phyloP scores from a whole-genome alignment of 257 asterid species.

The Marsdenia floribunda region DNA sequence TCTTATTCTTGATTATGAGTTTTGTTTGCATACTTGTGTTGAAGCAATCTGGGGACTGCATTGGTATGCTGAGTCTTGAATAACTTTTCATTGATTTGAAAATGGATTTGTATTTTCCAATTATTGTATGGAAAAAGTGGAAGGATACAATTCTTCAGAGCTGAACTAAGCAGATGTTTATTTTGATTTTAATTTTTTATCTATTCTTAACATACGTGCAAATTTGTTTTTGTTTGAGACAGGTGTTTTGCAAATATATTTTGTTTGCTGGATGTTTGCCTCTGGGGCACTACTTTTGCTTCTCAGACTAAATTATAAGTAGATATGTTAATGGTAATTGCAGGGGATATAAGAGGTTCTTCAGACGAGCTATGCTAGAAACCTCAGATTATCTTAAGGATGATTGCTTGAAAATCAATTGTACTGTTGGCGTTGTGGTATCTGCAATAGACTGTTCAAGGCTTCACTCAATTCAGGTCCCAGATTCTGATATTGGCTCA shows the following conservation, averaged over 20 bases:
- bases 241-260: neutral
- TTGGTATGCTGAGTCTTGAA: neutral
- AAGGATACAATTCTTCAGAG: neutral
- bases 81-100: neutral
- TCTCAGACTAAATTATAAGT: neutral
- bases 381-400: conserved; percentile 89
- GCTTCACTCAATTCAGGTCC: conserved; percentile 77
- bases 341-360: conserved; percentile 98
- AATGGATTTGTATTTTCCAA: too few species aligned
- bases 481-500: conserved; percentile 84
- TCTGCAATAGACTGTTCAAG: conserved; percentile 84
- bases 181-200: neutral
- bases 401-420: conserved; percentile 95
- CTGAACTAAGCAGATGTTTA: neutral
- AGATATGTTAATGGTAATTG: neutral
- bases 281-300: neutral
- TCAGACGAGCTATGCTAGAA: conserved; percentile 82
- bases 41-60: neutral
- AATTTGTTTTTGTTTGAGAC: neutral
- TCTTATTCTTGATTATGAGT: neutral
- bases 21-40: neutral
- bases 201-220: neutral
- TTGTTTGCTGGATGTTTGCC: neutral
- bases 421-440: conserved; percentile 97
- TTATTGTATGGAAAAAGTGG: neutral